A percentile compares a stretch with the other conserved stretches of the same genome.
phyloP scores from a whole-genome alignment of 345 rosid species.

The Brassica rapa region DNA sequence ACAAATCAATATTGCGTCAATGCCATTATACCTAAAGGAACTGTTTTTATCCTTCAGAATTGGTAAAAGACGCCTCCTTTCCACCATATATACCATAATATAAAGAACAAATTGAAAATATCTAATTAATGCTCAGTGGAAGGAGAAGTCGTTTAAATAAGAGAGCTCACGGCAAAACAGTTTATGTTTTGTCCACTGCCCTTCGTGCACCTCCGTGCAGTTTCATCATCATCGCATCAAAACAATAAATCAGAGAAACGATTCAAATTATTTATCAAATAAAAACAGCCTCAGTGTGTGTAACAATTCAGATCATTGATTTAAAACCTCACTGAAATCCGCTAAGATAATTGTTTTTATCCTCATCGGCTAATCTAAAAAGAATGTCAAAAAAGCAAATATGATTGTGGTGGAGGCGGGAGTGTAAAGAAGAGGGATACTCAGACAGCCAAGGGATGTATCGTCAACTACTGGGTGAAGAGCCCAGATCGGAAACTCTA shows the following conservation, averaged over 20 bases:
- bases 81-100: neutral
- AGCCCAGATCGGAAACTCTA: conserved; percentile 97
- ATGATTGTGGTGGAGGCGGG: neutral
- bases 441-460: conserved; percentile 99
- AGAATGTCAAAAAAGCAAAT: neutral
- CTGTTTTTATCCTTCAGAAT: conserved; percentile 62
- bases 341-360: conserved; percentile 74
- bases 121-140: conserved; percentile 77
- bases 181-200: conserved; percentile 67
- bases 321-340: conserved; percentile 92
- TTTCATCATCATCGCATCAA: conserved; percentile 67
- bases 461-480: conserved; percentile 70
- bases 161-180: conserved; percentile 81
- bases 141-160: conserved; percentile 85
- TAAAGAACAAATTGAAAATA: neutral
- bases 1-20: conserved; percentile 65
- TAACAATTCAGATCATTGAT: conserved; percentile 92
- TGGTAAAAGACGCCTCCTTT: conserved; percentile 88
- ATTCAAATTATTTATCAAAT: neutral
- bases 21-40: conserved; percentile 95
- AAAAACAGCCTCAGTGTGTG: conserved; percentile 91
- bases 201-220: conserved; percentile 64
- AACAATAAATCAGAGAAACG: neutral
- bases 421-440: conserved; percentile 40
- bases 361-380: conserved; percentile 64